Conservation (phyloP, 305 asterid species). For the Ilex paraguariensis region DNA sequence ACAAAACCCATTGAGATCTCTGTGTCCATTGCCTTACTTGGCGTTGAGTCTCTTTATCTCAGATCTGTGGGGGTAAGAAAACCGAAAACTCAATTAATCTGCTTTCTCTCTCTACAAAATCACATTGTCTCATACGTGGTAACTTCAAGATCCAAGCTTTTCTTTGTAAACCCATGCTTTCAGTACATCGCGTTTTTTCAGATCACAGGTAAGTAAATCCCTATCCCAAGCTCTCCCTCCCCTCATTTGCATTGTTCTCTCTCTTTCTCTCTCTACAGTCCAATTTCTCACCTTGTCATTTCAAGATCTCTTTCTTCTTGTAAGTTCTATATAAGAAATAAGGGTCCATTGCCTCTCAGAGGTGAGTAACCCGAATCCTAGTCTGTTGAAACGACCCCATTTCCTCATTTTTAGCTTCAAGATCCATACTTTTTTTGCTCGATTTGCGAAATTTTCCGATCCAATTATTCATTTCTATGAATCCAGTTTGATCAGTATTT, state of each 20-base stretch:
- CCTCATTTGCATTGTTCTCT: constrained; percentile 2
- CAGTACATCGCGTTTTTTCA: not conserved
- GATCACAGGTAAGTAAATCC: not conserved
- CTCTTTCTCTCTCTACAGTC: not conserved
- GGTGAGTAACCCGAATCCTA: constrained; percentile 25
- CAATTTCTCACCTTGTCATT: not conserved
- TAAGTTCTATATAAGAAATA: constrained; percentile 13
- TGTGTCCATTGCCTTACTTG: no score
- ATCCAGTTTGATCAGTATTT: constrained; percentile 18
- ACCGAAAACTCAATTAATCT: no score
- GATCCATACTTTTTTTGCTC: constrained; percentile 12
- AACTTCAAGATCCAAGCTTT: constrained; percentile 30
- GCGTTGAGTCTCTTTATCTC: no score
- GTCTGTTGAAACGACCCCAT: constrained; percentile 1
- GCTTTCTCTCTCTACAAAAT: no score
- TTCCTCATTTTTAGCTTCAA: constrained; percentile 14
- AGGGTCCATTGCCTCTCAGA: constrained; percentile 29
- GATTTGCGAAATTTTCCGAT: constrained; percentile 7
- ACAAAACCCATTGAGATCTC: no score
- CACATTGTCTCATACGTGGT: not conserved
- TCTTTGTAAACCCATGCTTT: not conserved
- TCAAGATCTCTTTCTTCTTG: constrained; percentile 11
- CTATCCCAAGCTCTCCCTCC: not conserved
- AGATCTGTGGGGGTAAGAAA: no score
- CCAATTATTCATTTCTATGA: constrained; percentile 4